These are phyloP conservation scores for Cladosporium sp. DNA, from an alignment of 2,329 filamentous ascomycete genomes.

Conservation along the genomic window DNA sequence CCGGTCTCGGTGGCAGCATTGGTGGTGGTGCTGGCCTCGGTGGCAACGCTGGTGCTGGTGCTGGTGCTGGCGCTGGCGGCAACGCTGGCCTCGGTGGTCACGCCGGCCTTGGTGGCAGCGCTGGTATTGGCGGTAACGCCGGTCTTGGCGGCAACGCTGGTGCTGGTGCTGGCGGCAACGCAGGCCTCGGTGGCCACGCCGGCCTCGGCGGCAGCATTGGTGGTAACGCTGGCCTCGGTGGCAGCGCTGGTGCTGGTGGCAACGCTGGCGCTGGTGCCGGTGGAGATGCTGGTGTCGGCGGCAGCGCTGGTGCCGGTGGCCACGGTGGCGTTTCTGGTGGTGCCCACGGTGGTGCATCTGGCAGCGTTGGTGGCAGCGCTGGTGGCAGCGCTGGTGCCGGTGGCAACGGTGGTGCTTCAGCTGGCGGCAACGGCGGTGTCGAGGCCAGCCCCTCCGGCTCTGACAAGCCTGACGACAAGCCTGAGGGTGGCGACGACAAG, in stretches of 20 bases:
- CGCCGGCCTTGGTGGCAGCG: no score
- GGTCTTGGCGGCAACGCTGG: no score
- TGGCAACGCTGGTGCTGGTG: neutral
- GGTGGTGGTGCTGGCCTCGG: neutral
- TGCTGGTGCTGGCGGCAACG: no score
- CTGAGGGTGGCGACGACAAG: no score
- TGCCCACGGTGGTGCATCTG: neutral
- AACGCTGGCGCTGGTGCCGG: neutral
- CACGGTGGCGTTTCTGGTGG: neutral
- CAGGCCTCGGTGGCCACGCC: neutral
- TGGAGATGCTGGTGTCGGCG: neutral
- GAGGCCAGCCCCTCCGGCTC: neutral
- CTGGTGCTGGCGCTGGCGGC: no score
- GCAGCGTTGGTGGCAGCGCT: neutral
- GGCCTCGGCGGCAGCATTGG: neutral
- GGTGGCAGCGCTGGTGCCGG: no score
- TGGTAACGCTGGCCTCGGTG: no score
- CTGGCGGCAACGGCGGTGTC: neutral
- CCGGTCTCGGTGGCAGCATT: neutral
- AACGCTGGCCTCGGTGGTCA: no score
- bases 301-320: neutral
- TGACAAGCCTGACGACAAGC: neutral
- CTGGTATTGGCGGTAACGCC: no score
- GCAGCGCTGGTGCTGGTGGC: neutral
- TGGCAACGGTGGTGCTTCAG: neutral